These are phyloP conservation scores for Phytophthora capsici DNA, from an alignment of 352 stramenopile species.

Conservation along the genomic window DNA sequence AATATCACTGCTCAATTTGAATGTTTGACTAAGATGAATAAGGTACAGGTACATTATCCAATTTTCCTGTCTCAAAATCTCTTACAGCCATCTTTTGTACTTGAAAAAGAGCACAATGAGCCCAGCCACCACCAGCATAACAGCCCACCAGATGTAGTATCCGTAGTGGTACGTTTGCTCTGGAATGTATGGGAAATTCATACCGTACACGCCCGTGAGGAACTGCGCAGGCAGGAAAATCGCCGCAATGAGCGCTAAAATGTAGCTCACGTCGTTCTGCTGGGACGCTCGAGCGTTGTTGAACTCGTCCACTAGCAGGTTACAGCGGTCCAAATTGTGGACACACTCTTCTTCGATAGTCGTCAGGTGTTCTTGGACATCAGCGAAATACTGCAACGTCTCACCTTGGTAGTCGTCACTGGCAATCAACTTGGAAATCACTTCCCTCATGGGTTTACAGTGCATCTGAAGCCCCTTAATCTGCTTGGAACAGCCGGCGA, in stretches of 20 bases:
- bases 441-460: conserved; percentile 67
- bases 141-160: conserved; percentile 80
- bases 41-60: too few relatives aligned
- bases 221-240: conserved; percentile 86
- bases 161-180: conserved; percentile 70
- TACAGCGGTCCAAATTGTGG: conserved; percentile 69
- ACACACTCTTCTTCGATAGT: conserved; percentile 81
- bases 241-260: conserved; percentile 75
- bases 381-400: conserved; percentile 82
- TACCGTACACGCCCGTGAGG: conserved; percentile 84
- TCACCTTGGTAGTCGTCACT: conserved; percentile 73
- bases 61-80: not conserved
- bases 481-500: conserved; percentile 59
- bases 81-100: conserved; percentile 59
- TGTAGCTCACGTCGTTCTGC: conserved; percentile 79
- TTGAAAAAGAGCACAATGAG: conserved; percentile 61
- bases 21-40: too few relatives aligned
- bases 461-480: conserved; percentile 72
- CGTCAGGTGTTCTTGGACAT: conserved; percentile 82
- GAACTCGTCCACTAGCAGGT: conserved; percentile 65
- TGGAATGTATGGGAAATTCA: conserved; percentile 88
- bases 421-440: conserved; percentile 64
- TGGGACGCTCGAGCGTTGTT: conserved; percentile 59
- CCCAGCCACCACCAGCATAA: conserved; percentile 50
- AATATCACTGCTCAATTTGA: too few relatives aligned